phyloP scores from a whole-genome alignment of 2,329 filamentous ascomycete species.

The Macrophomina pseudophaseolina region DNA sequence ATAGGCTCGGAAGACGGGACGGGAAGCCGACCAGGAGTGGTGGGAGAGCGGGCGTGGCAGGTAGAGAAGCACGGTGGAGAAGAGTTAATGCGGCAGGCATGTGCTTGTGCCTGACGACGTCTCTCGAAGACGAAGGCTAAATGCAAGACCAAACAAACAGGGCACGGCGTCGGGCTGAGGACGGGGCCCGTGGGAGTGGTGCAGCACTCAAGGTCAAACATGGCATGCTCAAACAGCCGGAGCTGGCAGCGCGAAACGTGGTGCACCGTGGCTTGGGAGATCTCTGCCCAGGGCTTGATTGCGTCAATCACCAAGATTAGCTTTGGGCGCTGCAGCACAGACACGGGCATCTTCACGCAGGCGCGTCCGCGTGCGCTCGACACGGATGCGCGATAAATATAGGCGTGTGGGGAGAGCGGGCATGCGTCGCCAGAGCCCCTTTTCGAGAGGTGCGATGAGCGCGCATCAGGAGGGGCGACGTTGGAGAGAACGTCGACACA shows the following conservation, averaged over 20 bases:
- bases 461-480: neutral
- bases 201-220: conserved; percentile 19
- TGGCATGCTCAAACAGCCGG: conserved; percentile 20
- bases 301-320: conserved; percentile 22
- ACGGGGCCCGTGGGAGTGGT: conserved; percentile 2
- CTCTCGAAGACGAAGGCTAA: conserved; percentile 7
- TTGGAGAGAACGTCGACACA: neutral
- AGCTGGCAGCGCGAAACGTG: conserved; percentile 19
- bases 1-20: neutral
- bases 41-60: conserved; percentile 1
- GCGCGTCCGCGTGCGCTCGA: neutral
- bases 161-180: conserved; percentile 4
- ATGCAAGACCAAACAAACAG: conserved; percentile 21
- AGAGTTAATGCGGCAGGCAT: conserved; percentile 14
- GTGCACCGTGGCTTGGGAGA: conserved; percentile 25
- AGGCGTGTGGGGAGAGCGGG: conserved; percentile 23
- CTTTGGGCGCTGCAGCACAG: conserved; percentile 5
- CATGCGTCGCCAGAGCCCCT: conserved; percentile 11
- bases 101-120: conserved; percentile 8
- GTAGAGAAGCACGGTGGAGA: conserved; percentile 16
- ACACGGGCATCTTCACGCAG: conserved; percentile 17
- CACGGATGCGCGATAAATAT: conserved; percentile 23
- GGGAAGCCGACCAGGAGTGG: neutral
- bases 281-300: conserved; percentile 18
- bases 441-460: conserved; percentile 10